phyloP scores from a whole-genome alignment of 2,329 filamentous ascomycete genomes.

The Endothia cerciana region DNA sequence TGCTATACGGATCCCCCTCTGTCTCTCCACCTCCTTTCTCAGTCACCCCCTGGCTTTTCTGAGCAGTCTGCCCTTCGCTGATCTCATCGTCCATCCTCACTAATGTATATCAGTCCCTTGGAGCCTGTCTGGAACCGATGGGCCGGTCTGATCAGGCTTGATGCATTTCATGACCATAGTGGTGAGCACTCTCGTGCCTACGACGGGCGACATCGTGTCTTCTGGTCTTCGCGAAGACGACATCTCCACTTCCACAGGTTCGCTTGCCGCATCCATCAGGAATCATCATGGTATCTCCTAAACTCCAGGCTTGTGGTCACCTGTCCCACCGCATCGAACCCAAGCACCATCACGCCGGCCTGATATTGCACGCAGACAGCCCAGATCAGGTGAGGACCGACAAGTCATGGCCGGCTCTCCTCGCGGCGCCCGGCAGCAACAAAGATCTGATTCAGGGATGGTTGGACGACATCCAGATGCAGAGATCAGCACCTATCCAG shows the following conservation, averaged over 20 bases:
- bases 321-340: not conserved
- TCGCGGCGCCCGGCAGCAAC: not conserved
- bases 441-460: conserved; percentile 17
- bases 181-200: no score
- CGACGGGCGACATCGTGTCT: not conserved
- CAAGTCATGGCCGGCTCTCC: not conserved
- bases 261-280: not conserved
- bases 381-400: not conserved
- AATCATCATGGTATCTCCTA: conserved; percentile 11
- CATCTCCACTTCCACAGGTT: not conserved
- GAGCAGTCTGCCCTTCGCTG: not conserved
- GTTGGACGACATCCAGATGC: conserved; percentile 14
- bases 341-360: conserved; percentile 5
- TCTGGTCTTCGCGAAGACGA: not conserved
- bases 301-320: not conserved
- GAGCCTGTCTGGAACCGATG: not conserved
- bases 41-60: not conserved
- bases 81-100: not conserved
- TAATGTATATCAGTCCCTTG: not conserved
- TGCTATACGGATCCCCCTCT: not conserved
- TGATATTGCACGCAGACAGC: not conserved
- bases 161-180: not conserved
- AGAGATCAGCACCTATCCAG: not conserved
- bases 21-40: no score
- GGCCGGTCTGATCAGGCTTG: not conserved